Evolutionary conservation across 1,139 yeast species (phyloP).

Genomic region (Williopsis jadinii): DNA sequence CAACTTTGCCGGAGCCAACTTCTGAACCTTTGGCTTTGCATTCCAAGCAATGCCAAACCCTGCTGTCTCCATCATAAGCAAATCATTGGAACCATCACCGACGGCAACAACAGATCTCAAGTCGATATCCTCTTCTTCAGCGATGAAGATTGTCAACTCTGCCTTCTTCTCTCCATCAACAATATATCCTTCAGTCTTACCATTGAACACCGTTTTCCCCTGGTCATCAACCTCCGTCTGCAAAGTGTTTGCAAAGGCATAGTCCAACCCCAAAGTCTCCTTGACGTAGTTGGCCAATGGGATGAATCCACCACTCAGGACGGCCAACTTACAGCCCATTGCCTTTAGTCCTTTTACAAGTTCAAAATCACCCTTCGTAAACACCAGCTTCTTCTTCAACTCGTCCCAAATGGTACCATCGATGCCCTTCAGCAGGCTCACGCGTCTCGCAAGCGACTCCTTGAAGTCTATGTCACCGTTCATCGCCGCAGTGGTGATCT

Average conservation of each 20-base stretch:
- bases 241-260: constrained; percentile 79
- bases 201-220: constrained; percentile 20
- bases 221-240: constrained; percentile 38
- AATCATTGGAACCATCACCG: constrained; percentile 97
- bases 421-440: constrained; percentile 71
- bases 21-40: constrained; percentile 90
- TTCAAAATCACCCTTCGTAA: constrained; percentile 81
- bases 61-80: constrained; percentile 86
- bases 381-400: constrained; percentile 55
- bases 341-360: constrained; percentile 56
- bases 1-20: constrained; percentile 71
- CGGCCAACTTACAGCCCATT: constrained; percentile 69
- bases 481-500: constrained; percentile 92
- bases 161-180: constrained; percentile 89
- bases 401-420: constrained; percentile 72
- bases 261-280: constrained; percentile 63
- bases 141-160: constrained; percentile 59
- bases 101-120: constrained; percentile 67
- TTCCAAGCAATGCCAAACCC: constrained; percentile 97
- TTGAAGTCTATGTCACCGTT: constrained; percentile 92
- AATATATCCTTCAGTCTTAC: constrained; percentile 55
- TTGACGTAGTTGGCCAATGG: constrained; percentile 81
- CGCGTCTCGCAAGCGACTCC: constrained; percentile 73
- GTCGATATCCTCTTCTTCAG: constrained; percentile 53
- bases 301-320: constrained; percentile 89